Base-by-base conservation (phyloP, 148 eudicot genomes). In the Rhododendron vialii region DNA sequence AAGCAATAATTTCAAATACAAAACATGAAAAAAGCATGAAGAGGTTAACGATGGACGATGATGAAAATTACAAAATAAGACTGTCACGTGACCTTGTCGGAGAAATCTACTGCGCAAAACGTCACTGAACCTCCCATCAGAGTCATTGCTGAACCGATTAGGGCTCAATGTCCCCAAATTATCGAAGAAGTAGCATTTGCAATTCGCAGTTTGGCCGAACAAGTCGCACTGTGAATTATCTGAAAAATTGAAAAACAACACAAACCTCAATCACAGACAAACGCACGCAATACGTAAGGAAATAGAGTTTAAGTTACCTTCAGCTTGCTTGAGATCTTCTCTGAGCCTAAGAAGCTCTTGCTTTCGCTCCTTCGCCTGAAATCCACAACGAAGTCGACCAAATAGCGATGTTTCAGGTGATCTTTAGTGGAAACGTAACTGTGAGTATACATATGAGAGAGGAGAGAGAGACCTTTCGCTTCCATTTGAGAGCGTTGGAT, bases 331-430 rank as follows among this genome's bases (percentile, higher is more conserved):
- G 88, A 96, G 94, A 81, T 93, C 95, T 57, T 93, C 90, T 69
- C 88, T 93, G 71, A 96, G 96, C 82, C 88, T 88, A n/a, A 92
- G 83, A 89, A 96, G 89, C 87, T 93, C 93, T 75, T 87, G 92
- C 83, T 96, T 96, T 24, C 98, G 95, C 79, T 91, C 92, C 86
- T 93, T 93, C 1, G 98, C 98, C 98, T 96, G 90, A 88, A 90
- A 84, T 41, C 33, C n/a, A 43, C 45, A 88, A 53, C 35, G 85
- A 80, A 1, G 77, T 15, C 10, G 7, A 53, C 55, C 17, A 61
- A 65, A 43, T 79, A 45, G 67, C 24, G 48, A 3, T 36, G 13
- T 47, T 33, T 17, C 9, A 74, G 47, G 10, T 26, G 43, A 63
- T 33, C 30, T 30, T 18, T 15, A 3, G 1, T 51, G 53, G 15